A percentile compares a stretch with the other conserved stretches of the same genome.
Conservation (phyloP, 1,139 yeast species). For the Geotrichum klebahnii region DNA sequence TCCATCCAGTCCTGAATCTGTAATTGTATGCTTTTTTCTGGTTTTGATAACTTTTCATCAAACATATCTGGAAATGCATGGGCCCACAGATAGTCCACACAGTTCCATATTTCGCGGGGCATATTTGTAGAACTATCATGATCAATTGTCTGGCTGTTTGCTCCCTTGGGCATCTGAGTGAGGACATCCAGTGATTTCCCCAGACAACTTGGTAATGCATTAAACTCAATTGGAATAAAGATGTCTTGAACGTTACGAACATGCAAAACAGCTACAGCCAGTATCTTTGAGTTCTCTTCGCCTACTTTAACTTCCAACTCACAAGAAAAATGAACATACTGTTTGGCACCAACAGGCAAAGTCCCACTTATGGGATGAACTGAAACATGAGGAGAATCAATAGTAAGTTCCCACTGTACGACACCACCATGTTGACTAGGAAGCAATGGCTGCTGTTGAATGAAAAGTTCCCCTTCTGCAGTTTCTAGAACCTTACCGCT, state of each 20-base stretch:
- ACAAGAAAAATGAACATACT: slow-evolving; percentile 26
- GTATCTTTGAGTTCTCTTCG: slow-evolving; percentile 22
- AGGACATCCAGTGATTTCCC: slow-evolving; percentile 35
- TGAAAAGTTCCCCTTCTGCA: slow-evolving; percentile 19
- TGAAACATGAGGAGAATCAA: slow-evolving; percentile 16
- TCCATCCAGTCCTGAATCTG: slow-evolving; percentile 41
- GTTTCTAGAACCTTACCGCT: slow-evolving; percentile 25
- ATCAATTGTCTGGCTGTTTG: slow-evolving; percentile 28
- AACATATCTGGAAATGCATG: slow-evolving; percentile 26
- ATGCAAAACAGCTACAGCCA: slow-evolving; percentile 34
- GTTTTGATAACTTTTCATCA: slow-evolving; percentile 11
- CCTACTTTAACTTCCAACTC: too few relatives aligned
- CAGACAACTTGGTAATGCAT: slow-evolving; percentile 34
- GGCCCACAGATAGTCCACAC: slow-evolving; percentile 40
- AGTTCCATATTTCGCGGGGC: slow-evolving; percentile 38
- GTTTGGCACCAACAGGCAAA: slow-evolving; percentile 33
- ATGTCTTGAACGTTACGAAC: slow-evolving; percentile 37
- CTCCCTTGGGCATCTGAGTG: slow-evolving; percentile 34
- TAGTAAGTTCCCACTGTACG: slow-evolving; percentile 26
- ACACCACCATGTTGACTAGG: slow-evolving; percentile 9
- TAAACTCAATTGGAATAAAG: slow-evolving; percentile 36
- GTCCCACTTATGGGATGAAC: slow-evolving; percentile 28
- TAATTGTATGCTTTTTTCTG: slow-evolving; percentile 27
- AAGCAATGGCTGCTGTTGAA: slow-evolving; percentile 15
- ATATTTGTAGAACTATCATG: slow-evolving; percentile 27